These are phyloP conservation scores for Curvularia sp. DNA, from an alignment of 2,329 filamentous ascomycete genomes.

Conservation along the genomic window DNA sequence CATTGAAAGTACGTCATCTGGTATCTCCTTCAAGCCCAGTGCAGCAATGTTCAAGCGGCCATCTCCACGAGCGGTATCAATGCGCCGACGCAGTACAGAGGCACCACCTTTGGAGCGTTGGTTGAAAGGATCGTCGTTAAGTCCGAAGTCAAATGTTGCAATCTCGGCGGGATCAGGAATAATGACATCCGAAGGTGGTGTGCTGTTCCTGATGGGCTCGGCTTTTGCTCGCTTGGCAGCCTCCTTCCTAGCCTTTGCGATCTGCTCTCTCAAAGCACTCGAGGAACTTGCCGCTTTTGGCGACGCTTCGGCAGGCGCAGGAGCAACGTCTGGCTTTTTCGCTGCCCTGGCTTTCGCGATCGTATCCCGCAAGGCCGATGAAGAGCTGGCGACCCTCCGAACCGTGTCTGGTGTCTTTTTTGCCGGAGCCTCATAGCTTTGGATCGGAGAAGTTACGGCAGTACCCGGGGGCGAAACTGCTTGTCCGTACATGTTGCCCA, in stretches of 20 bases:
- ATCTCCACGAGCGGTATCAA: conserved; percentile 74
- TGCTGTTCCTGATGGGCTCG: conserved; percentile 32
- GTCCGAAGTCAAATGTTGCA: conserved; percentile 64
- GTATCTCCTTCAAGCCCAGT: conserved; percentile 79
- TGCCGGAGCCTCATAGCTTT: conserved; percentile 21
- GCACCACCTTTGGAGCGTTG: conserved; percentile 66
- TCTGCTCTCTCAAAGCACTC: conserved; percentile 82
- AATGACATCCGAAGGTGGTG: conserved; percentile 43
- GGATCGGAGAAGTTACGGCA: conserved; percentile 28
- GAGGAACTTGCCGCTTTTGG: conserved; percentile 71
- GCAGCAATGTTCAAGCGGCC: conserved; percentile 89
- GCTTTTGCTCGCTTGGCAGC: conserved; percentile 64
- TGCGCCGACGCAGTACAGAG: conserved; percentile 74
- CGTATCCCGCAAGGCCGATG: conserved; percentile 81
- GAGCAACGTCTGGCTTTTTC: conserved; percentile 51
- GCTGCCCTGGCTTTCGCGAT: conserved; percentile 93
- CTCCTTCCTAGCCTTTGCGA: conserved; percentile 85
- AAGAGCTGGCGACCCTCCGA: conserved; percentile 69
- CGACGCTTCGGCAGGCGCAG: conserved; percentile 21
- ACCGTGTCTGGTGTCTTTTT: conserved; percentile 44
- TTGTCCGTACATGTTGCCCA: conserved; percentile 47
- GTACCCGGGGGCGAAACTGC: conserved; percentile 39
- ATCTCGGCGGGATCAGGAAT: conserved; percentile 42
- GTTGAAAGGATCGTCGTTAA: conserved; percentile 74
- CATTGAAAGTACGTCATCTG: conserved; percentile 85